These are phyloP conservation scores for Alectoria sarmentosa DNA, from an alignment of 495 filamentous ascomycete species.

Conservation along the genomic window DNA sequence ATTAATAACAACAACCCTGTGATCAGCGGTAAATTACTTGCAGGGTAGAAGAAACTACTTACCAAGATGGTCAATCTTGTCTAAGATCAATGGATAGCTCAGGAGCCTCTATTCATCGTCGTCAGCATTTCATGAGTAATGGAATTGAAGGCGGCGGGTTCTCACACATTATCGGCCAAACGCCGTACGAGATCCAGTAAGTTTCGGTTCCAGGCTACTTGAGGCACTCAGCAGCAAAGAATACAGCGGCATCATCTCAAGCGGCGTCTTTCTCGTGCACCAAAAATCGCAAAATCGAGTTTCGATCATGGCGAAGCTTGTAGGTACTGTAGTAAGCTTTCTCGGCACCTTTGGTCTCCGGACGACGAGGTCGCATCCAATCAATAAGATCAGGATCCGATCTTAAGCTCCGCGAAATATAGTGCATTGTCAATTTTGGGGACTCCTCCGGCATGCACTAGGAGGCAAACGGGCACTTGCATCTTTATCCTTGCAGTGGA, in stretches of 20 bases:
- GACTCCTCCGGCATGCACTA: neutral
- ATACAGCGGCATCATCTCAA: neutral
- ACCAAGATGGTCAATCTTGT: neutral
- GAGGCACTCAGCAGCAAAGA: neutral
- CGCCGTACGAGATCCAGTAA: neutral
- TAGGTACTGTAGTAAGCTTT: neutral
- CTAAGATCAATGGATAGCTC: neutral
- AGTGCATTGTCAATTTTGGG: neutral
- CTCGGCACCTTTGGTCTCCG: neutral
- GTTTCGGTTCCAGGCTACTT: neutral
- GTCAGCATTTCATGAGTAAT: neutral
- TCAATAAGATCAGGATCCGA: neutral
- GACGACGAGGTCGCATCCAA: neutral
- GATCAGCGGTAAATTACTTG: neutral
- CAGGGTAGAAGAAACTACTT: neutral
- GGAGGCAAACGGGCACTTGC: neutral
- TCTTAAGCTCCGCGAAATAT: neutral
- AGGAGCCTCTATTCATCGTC: neutral
- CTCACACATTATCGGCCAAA: neutral
- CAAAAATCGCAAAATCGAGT: neutral
- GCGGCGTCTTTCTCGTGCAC: neutral
- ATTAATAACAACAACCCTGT: neutral
- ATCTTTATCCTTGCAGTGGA: neutral
- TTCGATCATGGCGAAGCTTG: neutral
- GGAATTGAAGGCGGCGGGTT: neutral